Conservation (phyloP, 257 asterid species). For the Rubia yunnanensis region DNA sequence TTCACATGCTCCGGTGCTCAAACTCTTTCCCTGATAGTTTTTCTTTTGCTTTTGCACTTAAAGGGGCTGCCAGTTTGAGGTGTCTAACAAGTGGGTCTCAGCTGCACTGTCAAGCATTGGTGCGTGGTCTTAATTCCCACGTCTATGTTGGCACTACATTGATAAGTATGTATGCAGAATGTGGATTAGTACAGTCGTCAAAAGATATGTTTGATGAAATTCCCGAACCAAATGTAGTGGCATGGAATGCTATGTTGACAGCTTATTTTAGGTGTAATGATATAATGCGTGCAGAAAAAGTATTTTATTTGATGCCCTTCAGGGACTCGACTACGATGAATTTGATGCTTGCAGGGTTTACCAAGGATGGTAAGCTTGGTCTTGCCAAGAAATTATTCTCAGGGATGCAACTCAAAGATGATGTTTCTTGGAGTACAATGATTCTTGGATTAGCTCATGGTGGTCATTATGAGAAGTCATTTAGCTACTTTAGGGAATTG, state of each 20-base stretch:
- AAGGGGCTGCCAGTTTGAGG: conserved; percentile 58
- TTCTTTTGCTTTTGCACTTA: conserved; percentile 62
- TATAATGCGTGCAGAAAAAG: conserved; percentile 39
- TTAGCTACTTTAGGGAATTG: conserved; percentile 46
- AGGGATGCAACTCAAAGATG: conserved; percentile 51
- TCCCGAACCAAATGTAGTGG: conserved; percentile 57
- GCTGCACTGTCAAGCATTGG: conserved; percentile 62
- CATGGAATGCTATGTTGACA: conserved; percentile 72
- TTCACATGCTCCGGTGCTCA: conserved; percentile 36
- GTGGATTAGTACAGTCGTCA: conserved; percentile 40
- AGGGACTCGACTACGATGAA: conserved; percentile 57
- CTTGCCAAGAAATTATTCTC: conserved; percentile 41
- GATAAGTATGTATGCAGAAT: conserved; percentile 80
- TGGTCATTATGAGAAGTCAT: conserved; percentile 47
- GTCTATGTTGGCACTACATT: conserved; percentile 71
- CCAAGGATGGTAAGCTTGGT: conserved; percentile 49
- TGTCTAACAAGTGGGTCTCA: conserved; percentile 52
- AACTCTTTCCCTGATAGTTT: conserved; percentile 48
- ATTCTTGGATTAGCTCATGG: conserved; percentile 45
- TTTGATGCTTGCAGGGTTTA: conserved; percentile 74
- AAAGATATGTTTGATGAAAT: conserved; percentile 59
- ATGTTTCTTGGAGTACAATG: conserved; percentile 82
- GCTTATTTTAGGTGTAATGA: conserved; percentile 54
- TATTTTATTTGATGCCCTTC: conserved; percentile 45
- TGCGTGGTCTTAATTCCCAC: conserved; percentile 53